These are phyloP conservation scores for Barnettozyma botsteinii DNA, from an alignment of 805 yeast genomes.

Conservation along the genomic window DNA sequence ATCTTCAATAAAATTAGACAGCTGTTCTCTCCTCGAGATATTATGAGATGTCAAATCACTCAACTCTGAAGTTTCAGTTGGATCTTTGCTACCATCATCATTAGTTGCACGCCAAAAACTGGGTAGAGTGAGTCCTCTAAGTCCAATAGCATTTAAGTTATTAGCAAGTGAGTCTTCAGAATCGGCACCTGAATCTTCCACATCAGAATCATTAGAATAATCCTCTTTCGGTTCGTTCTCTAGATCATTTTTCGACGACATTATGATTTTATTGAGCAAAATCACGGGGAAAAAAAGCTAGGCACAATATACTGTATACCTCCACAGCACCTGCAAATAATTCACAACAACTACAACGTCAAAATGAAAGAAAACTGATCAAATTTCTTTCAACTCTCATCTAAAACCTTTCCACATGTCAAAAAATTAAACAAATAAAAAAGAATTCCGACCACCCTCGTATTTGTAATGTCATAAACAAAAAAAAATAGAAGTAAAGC, in stretches of 20 bases:
- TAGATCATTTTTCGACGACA: slow-evolving; percentile 1
- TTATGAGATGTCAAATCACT: background rate
- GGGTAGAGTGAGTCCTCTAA: slow-evolving; percentile 19
- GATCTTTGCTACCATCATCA: too few species aligned
- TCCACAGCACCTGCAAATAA: too few species aligned
- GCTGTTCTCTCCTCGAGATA: slow-evolving; percentile 26
- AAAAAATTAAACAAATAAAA: too few species aligned
- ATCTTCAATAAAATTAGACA: slow-evolving; percentile 30
- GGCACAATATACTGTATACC: too few species aligned
- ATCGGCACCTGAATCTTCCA: slow-evolving; percentile 11
- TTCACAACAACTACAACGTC: too few species aligned
- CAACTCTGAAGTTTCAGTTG: too few species aligned
- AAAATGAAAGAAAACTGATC: too few species aligned
- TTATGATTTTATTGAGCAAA: too few species aligned
- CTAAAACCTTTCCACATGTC: too few species aligned
- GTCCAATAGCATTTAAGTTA: slow-evolving; percentile 50
- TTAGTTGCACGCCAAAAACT: slow-evolving; percentile 15
- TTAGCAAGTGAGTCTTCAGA: slow-evolving; percentile 35
- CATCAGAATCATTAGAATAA: slow-evolving; percentile 9
- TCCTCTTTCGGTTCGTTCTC: slow-evolving; percentile 1
- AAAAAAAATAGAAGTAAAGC: background rate
- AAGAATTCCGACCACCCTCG: background rate
- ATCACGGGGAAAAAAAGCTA: too few species aligned
- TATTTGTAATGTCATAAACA: too few species aligned
- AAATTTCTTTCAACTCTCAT: too few species aligned